A percentile compares a stretch with the other conserved stretches of the same genome.
Evolutionary conservation across 306 rosid genomes (phyloP).

Genomic region (Begonia masoniana): DNA sequence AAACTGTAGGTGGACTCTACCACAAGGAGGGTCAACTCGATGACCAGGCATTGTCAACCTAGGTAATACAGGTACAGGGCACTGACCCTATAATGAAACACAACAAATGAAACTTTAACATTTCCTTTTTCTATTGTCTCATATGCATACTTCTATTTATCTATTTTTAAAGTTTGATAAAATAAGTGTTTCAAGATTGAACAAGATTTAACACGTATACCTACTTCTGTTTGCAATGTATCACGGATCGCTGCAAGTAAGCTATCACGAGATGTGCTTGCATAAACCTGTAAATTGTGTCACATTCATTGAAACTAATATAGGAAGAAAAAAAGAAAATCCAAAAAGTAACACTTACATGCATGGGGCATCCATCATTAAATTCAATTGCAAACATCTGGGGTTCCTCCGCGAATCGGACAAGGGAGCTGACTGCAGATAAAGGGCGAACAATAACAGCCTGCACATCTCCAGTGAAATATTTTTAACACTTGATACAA

Average conservation of each 20-base stretch:
- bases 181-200: conserved; percentile 4
- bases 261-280: conserved; percentile 97
- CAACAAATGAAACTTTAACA: neutral
- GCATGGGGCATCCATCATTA: conserved; percentile 92
- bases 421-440: conserved; percentile 81
- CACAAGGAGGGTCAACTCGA: conserved; percentile 94
- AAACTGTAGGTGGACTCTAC: conserved; percentile 70
- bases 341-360: conserved; percentile 43
- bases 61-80: conserved; percentile 83
- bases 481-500: conserved; percentile 48
- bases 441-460: conserved; percentile 98
- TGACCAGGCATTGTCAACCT: conserved; percentile 99
- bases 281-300: conserved; percentile 63
- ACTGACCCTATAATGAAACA: conserved; percentile 45
- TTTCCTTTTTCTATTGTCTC: neutral
- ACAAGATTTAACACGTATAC: conserved; percentile 43
- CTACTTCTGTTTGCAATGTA: conserved; percentile 90
- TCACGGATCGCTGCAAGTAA: conserved; percentile 93
- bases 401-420: conserved; percentile 97
- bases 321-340: conserved; percentile 8
- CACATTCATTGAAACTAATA: conserved; percentile 29
- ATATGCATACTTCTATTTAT: neutral
- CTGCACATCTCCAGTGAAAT: conserved; percentile 85
- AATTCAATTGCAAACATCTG: conserved; percentile 99
- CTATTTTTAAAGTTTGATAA: too few species aligned